Evolutionary conservation across 1,284 basidiomycete species (phyloP), one percentile per base, ranked within the genome.

Genomic region (Xanthoconium separans): DNA sequence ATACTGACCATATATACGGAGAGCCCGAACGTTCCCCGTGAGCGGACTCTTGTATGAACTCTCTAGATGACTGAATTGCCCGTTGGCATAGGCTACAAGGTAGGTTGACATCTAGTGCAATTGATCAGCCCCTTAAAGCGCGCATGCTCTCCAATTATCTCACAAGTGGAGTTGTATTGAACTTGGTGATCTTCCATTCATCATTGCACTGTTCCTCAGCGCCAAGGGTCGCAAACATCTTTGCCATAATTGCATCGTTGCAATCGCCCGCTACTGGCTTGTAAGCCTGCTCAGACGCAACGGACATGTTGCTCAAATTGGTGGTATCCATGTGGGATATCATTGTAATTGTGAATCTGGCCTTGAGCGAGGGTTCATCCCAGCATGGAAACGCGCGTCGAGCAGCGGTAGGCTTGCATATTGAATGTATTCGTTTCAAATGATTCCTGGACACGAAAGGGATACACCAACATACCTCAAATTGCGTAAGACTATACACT

Each of bases 361-460:
- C 90, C 73, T 98, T 98, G 65, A 97, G 79, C 22, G 85, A 79
- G 24, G 96, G 96, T 70, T 98, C 95, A 70, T 98, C 96, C 91
- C 92, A 98, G 71, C 83, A 89, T 29, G 92, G 92, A 72, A 93
- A 91, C 11, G 88, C 87, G 49, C 84, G 79, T 55, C 95, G 79
- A 6, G 94, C 94, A 54, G 87, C 85, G 27, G 93, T 97, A 18
- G 95, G 87, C 85, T 77, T 74, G 6, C 18, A 40, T 57, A 10
- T 44, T 30, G 64, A 64, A 50, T 64, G 66, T 7, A 68, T 58
- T 56, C 58, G 69, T 58, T 68, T 66, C 50, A 58, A 18, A 50
- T 15, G 6, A 31, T 36, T 18, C 9, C 49, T 39, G n/a, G 10
- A 33, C 27, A 45, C 55, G 41, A 18, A 27, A 44, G 37, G 16